Conservation (phyloP, 768 basidiomycete genomes). For the Boletus insuetus region DNA sequence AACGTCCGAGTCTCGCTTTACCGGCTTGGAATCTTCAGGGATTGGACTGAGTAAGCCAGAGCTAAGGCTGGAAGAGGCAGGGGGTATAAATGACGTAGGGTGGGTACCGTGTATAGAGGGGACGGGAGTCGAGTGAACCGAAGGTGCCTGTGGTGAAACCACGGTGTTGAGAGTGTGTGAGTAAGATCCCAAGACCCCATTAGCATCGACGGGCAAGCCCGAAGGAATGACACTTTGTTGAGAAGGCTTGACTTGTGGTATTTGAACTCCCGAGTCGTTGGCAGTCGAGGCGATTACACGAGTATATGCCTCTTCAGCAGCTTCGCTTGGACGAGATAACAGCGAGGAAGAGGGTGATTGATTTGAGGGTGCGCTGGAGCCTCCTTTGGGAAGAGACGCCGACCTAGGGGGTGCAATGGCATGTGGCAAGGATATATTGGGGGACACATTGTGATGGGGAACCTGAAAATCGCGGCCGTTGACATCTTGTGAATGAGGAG, state of each 20-base stretch:
- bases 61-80: slow-evolving; percentile 18
- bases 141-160: slow-evolving; percentile 11
- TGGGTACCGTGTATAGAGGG: slow-evolving; percentile 16
- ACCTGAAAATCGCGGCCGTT: slow-evolving; percentile 7
- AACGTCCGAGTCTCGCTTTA: slow-evolving; percentile 64
- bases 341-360: slow-evolving; percentile 1
- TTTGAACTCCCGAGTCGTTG: slow-evolving; percentile 2
- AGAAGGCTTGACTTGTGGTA: slow-evolving; percentile 2
- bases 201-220: neutral
- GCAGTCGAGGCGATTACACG: slow-evolving; percentile 3
- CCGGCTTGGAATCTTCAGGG: slow-evolving; percentile 33
- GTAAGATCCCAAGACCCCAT: neutral
- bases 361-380: slow-evolving; percentile 7
- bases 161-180: slow-evolving; percentile 15
- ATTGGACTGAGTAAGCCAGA: slow-evolving; percentile 22
- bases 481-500: slow-evolving; percentile 16
- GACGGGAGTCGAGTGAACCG: slow-evolving; percentile 4
- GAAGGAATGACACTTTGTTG: slow-evolving; percentile 6
- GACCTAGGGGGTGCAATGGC: slow-evolving; percentile 22
- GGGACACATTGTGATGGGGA: neutral
- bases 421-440: slow-evolving; percentile 4
- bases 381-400: slow-evolving; percentile 17
- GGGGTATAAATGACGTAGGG: slow-evolving; percentile 14
- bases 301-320: slow-evolving; percentile 4
- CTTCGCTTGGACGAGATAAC: slow-evolving; percentile 23